phyloP scores from a whole-genome alignment of 73 alveolate species.

The Uronychia binucleata region DNA sequence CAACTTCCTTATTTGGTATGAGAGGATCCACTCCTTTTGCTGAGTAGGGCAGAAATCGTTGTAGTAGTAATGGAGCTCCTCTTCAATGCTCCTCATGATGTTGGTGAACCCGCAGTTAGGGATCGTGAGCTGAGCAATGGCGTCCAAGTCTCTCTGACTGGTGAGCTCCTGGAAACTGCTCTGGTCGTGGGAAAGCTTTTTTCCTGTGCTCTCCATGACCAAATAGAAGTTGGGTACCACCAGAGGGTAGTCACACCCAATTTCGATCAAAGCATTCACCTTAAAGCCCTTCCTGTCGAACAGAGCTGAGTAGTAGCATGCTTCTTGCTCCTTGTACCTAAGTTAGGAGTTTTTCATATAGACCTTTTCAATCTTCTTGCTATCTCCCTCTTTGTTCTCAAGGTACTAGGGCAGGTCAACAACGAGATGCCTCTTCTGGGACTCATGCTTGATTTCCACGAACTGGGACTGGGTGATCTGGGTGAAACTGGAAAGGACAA shows the following conservation, averaged over 20 bases:
- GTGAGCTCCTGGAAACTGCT: not conserved
- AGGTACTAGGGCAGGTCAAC: not conserved
- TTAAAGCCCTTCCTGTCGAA: not conserved
- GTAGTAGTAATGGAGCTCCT: not conserved
- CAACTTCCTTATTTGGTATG: too few species aligned
- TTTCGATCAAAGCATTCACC: not conserved
- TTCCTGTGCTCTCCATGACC: not conserved
- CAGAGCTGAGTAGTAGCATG: not conserved
- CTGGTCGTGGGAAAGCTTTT: not conserved
- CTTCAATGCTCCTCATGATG: not conserved
- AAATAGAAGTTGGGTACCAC: not conserved
- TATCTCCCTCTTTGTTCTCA: not conserved
- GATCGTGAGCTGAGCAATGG: not conserved
- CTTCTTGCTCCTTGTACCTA: not conserved
- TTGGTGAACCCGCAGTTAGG: conserved; percentile 1
- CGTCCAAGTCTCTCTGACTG: not conserved
- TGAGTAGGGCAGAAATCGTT: not conserved
- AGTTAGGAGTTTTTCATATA: not conserved
- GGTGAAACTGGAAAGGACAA: not conserved
- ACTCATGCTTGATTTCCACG: not conserved
- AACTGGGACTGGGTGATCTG: not conserved
- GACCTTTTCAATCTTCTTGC: not conserved
- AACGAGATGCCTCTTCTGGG: not conserved
- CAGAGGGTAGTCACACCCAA: not conserved
- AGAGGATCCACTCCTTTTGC: too few species aligned